These are phyloP conservation scores for Tolypocladium guangdongense DNA, from an alignment of 2,329 filamentous ascomycete genomes.

Conservation along the genomic window DNA sequence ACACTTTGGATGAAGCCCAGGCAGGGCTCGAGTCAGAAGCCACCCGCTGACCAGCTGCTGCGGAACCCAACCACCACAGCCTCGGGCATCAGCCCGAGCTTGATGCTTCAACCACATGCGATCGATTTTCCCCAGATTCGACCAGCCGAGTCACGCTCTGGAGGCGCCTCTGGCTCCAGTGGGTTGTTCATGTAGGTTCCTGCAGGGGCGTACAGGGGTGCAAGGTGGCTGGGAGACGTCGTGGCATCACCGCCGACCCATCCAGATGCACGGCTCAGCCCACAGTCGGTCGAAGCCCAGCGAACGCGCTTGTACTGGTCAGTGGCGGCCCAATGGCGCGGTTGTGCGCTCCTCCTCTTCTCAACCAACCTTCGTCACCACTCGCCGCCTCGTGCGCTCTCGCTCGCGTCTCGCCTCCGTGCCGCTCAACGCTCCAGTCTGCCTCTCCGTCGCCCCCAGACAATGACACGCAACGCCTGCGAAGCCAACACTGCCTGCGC, in stretches of 20 bases:
- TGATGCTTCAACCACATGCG: neutral
- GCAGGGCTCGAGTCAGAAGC: neutral
- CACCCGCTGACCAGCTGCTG: neutral
- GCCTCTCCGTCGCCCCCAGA: neutral
- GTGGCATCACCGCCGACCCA: neutral
- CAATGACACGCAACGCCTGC: constrained; percentile 4
- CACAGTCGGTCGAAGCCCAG: neutral
- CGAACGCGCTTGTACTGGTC: neutral
- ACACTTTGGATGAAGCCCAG: neutral
- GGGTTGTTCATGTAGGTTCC: neutral
- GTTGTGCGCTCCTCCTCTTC: neutral
- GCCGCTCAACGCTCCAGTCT: neutral
- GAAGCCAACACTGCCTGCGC: constrained; percentile 4
- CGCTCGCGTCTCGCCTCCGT: neutral
- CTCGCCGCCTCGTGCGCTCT: neutral
- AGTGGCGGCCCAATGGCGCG: constrained; percentile 4
- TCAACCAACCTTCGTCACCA: neutral
- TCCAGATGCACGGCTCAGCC: constrained; percentile 2
- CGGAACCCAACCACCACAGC: neutral
- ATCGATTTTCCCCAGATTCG: neutral
- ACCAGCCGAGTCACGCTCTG: neutral
- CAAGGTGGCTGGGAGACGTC: neutral
- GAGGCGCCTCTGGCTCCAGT: neutral
- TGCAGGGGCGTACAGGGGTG: constrained; percentile 1
- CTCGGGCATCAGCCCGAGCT: neutral